Base-by-base conservation (phyloP, 2,329 filamentous ascomycete genomes). In the Ilyonectria destructans region DNA sequence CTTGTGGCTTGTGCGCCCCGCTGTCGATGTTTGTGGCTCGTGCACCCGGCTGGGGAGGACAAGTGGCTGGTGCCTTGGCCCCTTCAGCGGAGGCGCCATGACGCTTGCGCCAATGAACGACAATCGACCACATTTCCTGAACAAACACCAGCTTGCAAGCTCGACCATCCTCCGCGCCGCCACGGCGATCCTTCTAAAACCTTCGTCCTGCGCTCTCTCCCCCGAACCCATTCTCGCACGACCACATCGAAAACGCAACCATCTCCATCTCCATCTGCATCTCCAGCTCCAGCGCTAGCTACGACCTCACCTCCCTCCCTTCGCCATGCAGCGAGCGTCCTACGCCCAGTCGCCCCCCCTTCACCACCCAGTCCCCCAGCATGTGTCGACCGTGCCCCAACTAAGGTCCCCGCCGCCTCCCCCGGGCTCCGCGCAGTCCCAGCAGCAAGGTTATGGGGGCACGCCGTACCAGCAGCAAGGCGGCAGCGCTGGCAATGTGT, bases 381-480 rank as follows among this genome's bases (percentile, higher is more conserved):
- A 99, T 87, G 96, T 98, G 77, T 98, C 96, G 79, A 97, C 95
- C 66, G 96, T 99, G 57, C 96, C 96, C 51, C 96, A 98, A 85
- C 91, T 99, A 81, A 92, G 97, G 82, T 98, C 96, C 66, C 96
- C 96, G 69, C 96, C 93, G 66, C 93, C 94, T 69, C 95, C 94
- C 58, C 89, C 90, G 43, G 88, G 88, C 65, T 91, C 90, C 72
- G 90, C 91, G 65, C 92, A 93, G 78, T 88, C 90, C 40, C 89
- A 90, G 74, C 87, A 88, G 69, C 85, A 86, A 70, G 86, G 88
- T 73, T 91, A 84, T 54, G 87, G 92, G 83, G 90, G 91, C 58
- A 95, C 93, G 77, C 91, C 92, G 37, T 93, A 94, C 72, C 92
- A 93, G 78, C 88, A 91, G 70, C 89, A 89, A 78, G 88, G 85